Evolutionary conservation across 1,284 basidiomycete species (phyloP).

Genomic region (Pascua sp.): DNA sequence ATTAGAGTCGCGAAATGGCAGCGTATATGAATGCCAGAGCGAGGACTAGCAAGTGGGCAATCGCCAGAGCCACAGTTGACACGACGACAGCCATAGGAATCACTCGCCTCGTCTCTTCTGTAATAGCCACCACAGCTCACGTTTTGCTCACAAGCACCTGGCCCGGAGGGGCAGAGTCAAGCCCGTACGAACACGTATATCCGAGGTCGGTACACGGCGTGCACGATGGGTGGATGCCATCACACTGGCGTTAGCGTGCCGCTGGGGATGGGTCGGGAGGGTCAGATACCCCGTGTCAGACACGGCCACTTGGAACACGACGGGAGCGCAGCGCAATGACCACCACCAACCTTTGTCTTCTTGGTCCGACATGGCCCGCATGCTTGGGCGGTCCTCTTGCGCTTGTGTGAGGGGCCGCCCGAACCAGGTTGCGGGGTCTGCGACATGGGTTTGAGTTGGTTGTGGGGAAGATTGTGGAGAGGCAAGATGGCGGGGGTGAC

Average conservation of each 20-base stretch:
- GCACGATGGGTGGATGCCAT: slow-evolving; percentile 17
- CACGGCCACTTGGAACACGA: too few species aligned
- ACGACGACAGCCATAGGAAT: not conserved
- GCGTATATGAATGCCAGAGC: not conserved
- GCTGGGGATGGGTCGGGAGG: not conserved
- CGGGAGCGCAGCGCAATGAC: too few species aligned
- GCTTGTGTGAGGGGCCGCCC: slow-evolving; percentile 1
- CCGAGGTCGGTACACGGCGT: slow-evolving; percentile 16
- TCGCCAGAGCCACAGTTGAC: not conserved
- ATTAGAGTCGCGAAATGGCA: not conserved
- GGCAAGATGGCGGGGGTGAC: too few species aligned
- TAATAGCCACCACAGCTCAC: not conserved
- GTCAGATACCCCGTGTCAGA: not conserved
- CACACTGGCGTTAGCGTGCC: slow-evolving; percentile 11
- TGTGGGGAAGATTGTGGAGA: too few species aligned
- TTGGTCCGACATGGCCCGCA: slow-evolving; percentile 18
- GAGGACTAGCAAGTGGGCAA: not conserved
- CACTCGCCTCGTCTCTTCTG: not conserved
- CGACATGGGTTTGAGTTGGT: too few species aligned
- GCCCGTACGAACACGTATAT: slow-evolving; percentile 12
- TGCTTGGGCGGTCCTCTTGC: slow-evolving; percentile 18
- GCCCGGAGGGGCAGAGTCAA: slow-evolving; percentile 11
- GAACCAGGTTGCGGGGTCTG: too few species aligned
- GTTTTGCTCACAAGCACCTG: slow-evolving; percentile 9
- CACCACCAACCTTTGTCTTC: slow-evolving; percentile 16